Evolutionary conservation across 2,329 filamentous ascomycete species (phyloP).

Genomic region (Grosmannia huntii): DNA sequence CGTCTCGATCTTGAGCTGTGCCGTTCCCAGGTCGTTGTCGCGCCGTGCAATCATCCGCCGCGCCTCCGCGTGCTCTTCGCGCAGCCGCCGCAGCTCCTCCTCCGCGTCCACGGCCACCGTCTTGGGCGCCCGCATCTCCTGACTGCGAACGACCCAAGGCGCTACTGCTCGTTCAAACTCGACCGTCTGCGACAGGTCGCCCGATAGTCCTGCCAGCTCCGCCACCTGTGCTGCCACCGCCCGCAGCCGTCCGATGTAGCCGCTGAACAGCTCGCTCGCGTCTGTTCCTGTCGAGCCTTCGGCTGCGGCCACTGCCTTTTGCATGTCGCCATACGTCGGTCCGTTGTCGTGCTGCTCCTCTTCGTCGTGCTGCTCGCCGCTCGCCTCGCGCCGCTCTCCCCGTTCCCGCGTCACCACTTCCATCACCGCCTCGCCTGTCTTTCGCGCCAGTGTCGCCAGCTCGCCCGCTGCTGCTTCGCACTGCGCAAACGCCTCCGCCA

Average conservation of each 20-base stretch:
- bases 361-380: not conserved
- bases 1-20: constrained; percentile 85
- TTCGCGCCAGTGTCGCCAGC: constrained; percentile 52
- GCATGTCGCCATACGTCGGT: constrained; percentile 53
- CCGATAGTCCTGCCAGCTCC: constrained; percentile 57
- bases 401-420: constrained; percentile 53
- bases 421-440: constrained; percentile 55
- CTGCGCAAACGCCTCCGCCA: constrained; percentile 54
- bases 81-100: constrained; percentile 68
- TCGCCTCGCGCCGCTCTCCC: constrained; percentile 32
- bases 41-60: constrained; percentile 58
- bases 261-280: constrained; percentile 49
- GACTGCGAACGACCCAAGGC: constrained; percentile 74
- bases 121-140: constrained; percentile 73
- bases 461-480: constrained; percentile 52
- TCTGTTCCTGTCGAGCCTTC: constrained; percentile 41
- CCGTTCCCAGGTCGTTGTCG: constrained; percentile 74
- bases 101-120: constrained; percentile 70
- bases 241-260: constrained; percentile 55
- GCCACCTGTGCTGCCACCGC: constrained; percentile 49
- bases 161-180: constrained; percentile 66
- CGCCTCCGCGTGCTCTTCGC: constrained; percentile 67
- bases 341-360: constrained; percentile 29
- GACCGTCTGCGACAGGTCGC: constrained; percentile 57
- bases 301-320: constrained; percentile 45